Base-by-base conservation (phyloP, 2,329 filamentous ascomycete genomes). In the Arthrobotrys pseudoclavata region DNA sequence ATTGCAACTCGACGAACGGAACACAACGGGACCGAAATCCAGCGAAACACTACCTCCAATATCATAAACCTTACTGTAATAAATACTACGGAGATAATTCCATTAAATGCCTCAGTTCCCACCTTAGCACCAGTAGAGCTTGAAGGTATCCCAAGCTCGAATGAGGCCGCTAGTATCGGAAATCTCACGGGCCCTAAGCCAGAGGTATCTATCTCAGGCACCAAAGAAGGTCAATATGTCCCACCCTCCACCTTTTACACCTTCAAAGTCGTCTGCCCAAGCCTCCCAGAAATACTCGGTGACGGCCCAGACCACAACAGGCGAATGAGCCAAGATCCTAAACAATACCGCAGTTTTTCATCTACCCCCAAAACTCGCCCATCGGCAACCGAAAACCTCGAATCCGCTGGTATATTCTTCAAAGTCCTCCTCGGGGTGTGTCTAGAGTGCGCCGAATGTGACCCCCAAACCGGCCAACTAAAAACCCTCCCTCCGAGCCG, bases 321-420 rank as follows among this genome's bases (percentile, higher is more conserved):
- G 15, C 9, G 47, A 26, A 53, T 53, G 50, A 53, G 7, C 26
- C 50, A 53, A 31, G 50, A 53, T 24, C 50, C 50, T 1, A 53
- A 31, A 4, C 15, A 9, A 53, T 53, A 53, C 3, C 26, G 4
- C 15, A 31, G 13, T 29, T 53, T 53, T 18, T 4, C 24, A 29
- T 31, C 15, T 5, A 2, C 12, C 12, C 50, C 50, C 15, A 29
- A 31, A 53, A 31, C 1, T 18, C 50, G 50, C 15, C 50, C 50
- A 4, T 53, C 22, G 3, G 24, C 26, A 18, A 31, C 3, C 6
- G 50, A 53, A 31, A 9, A 53, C 13, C 26, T 31, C 13, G 50
- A 53, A 31, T 2, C 24, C 4, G 50, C 26, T 2, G 15, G 50
- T 31, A 3, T 31, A 31, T 53, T 31, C 15, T 31, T 31, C 15